Percentiles rank a stretch among this genome's conserved stretches.
Conservation (phyloP, 345 rosid genomes). For the Eucalyptus marginata region DNA sequence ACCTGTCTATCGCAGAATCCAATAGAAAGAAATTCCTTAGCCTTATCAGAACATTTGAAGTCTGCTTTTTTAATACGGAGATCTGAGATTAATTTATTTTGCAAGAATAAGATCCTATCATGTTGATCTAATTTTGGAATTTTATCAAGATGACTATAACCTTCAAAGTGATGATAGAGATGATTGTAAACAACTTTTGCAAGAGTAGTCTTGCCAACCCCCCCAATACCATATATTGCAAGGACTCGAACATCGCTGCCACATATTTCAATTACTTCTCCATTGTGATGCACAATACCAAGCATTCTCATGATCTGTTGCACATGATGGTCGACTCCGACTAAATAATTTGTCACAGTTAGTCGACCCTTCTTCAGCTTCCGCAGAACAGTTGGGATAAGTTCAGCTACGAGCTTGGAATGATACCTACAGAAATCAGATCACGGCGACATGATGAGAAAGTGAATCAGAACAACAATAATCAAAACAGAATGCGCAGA, state of each 20-base stretch:
- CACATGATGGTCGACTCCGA: background rate
- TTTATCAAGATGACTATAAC: background rate
- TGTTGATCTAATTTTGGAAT: background rate
- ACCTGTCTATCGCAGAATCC: background rate
- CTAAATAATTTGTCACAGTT: background rate
- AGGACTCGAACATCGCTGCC: background rate
- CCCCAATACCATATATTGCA: background rate
- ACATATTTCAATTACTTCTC: background rate
- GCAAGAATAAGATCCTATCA: background rate
- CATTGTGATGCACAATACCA: background rate
- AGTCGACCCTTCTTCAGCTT: background rate
- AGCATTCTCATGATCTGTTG: background rate
- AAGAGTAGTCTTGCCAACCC: background rate
- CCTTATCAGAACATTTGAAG: background rate
- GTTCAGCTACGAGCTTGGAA: background rate
- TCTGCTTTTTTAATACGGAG: accelerated
- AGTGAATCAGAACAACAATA: background rate
- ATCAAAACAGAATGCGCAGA: background rate
- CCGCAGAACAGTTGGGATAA: background rate
- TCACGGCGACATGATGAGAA: background rate
- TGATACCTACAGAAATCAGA: background rate
- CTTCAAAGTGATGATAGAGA: background rate
- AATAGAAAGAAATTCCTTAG: background rate
- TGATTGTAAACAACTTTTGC: background rate
- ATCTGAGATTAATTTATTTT: background rate